phyloP scores from a whole-genome alignment of 768 basidiomycete genomes.

The Leccinum olivaceopallidum region DNA sequence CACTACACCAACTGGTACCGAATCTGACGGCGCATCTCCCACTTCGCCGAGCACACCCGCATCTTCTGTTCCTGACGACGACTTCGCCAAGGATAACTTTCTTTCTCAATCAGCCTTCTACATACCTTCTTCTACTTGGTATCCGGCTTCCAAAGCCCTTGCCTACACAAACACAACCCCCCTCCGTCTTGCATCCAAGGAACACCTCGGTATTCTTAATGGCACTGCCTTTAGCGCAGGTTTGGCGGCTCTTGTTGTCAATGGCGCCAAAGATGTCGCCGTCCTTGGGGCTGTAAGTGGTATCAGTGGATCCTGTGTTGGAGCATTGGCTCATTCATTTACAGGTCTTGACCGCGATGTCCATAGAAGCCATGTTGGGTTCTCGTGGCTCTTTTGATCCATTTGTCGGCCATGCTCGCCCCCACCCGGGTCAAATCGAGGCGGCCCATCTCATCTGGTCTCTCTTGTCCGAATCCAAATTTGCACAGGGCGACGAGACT shows the following conservation, averaged over 20 bases:
- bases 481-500: slow-evolving; percentile 69
- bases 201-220: slow-evolving; percentile 80
- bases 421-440: slow-evolving; percentile 86
- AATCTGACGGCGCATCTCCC: slow-evolving; percentile 44
- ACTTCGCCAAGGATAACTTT: slow-evolving; percentile 11
- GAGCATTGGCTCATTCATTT: neutral
- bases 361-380: slow-evolving; percentile 79
- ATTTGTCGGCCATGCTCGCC: slow-evolving; percentile 75
- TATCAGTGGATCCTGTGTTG: neutral
- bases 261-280: slow-evolving; percentile 68
- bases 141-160: slow-evolving; percentile 48
- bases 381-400: slow-evolving; percentile 70
- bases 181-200: slow-evolving; percentile 69
- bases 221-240: slow-evolving; percentile 86
- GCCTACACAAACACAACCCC: slow-evolving; percentile 60
- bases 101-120: slow-evolving; percentile 1
- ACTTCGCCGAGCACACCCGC: slow-evolving; percentile 41
- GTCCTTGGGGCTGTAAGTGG: slow-evolving; percentile 46
- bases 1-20: slow-evolving; percentile 18
- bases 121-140: slow-evolving; percentile 7
- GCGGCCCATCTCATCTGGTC: slow-evolving; percentile 67
- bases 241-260: slow-evolving; percentile 71
- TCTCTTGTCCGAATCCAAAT: slow-evolving; percentile 65
- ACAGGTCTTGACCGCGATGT: slow-evolving; percentile 79
- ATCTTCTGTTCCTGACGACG: slow-evolving; percentile 28